Base-by-base conservation (phyloP, 179 eudicot genomes). In the Pouteria campechiana region DNA sequence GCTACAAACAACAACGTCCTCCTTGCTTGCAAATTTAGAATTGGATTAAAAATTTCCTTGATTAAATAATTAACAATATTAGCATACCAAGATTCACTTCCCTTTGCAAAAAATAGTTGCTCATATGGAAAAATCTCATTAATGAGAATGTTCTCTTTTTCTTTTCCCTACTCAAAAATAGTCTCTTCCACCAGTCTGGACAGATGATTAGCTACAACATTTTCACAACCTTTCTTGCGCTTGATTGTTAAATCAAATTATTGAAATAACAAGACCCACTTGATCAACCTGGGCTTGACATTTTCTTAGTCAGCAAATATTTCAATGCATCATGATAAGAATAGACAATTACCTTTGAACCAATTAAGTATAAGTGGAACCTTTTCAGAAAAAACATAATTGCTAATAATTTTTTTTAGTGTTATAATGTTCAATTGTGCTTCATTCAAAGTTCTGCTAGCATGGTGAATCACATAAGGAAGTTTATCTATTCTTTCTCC, bases 181-280 rank as follows among this genome's bases (percentile, higher is more conserved):
- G 20, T 22, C 15, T 10, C 12, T 7, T 16, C 6, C 3, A 25
- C 25, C 2, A 50, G 10, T 11, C 35, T 7, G 2, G 54, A 37
- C 4, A 50, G 9, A n/a, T 49, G 34, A 13, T 36, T 33, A 0
- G 24, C 44, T 4, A 49, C 54, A 1, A 24, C 28, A 50, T 50
- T 50, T 12, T 36, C 17, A 1, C 4, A 2, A 2, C 33, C 54
- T 14, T 14, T 35, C 9, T 36, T 48, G 3, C 37, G 42, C 10
- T 9, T 1, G n/a, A 37, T 25, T 18, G 37, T n/a, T 0, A 50
- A 0, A 25, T 50, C 17, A 27, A 50, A 50, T 10, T 37, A 43
- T 37, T 50, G 35, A 2, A 50, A 7, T 1, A 36, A 28, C 1
- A 50, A 17, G 0, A 32, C 14, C 51, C 25, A 37, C 5, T 28